Conservation (phyloP, 257 asterid species). For the Linderniella brevidens region DNA sequence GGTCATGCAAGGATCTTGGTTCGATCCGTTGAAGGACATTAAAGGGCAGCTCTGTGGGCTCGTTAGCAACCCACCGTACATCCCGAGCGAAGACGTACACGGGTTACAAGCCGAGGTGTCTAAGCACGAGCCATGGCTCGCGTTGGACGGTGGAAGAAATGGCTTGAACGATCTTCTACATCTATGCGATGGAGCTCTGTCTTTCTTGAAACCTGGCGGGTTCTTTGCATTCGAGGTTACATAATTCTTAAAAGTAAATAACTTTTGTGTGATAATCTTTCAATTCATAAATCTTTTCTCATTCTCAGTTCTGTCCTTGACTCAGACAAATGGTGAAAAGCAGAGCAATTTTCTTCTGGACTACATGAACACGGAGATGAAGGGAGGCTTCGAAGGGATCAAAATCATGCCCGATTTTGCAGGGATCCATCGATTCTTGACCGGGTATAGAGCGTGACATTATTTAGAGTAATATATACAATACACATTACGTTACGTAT, state of each 20-base stretch:
- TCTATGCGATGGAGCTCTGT: conserved; percentile 59
- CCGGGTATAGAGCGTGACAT: conserved; percentile 40
- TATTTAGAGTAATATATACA: neutral
- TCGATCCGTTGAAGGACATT: conserved; percentile 48
- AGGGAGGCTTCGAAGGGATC: conserved; percentile 35
- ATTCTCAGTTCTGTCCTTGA: neutral
- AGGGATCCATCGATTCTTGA: conserved; percentile 61
- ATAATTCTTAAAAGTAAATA: neutral
- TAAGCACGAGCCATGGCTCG: conserved; percentile 64
- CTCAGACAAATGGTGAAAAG: conserved; percentile 73
- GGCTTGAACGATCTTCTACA: conserved; percentile 63
- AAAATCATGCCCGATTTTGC: conserved; percentile 45
- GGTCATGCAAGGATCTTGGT: conserved; percentile 49
- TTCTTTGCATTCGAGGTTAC: conserved; percentile 83
- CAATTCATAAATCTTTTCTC: neutral
- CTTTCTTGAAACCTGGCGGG: conserved; percentile 60
- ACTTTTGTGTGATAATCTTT: neutral
- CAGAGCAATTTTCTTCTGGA: conserved; percentile 50
- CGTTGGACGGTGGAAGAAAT: conserved; percentile 73
- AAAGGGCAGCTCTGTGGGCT: conserved; percentile 48
- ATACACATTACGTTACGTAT: no score
- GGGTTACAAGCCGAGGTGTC: conserved; percentile 79
- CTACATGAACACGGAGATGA: conserved; percentile 25
- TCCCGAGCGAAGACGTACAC: conserved; percentile 43
- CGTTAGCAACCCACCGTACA: conserved; percentile 86